Evolutionary conservation across 2,329 filamentous ascomycete genomes (phyloP).

Genomic region (Ceratocystis cubensis): DNA sequence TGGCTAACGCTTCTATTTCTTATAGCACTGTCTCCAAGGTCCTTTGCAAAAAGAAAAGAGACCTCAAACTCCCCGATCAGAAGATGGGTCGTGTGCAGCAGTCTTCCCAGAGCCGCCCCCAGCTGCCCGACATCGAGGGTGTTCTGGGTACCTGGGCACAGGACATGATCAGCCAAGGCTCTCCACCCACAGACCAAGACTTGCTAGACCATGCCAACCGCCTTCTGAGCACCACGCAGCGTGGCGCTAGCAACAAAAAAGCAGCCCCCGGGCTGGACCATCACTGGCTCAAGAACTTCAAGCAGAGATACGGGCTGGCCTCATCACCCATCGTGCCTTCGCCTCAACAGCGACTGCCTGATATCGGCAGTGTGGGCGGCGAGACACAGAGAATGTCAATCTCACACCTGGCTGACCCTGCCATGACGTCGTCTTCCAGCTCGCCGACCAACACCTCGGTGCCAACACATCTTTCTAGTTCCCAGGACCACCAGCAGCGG

Average conservation of each 20-base stretch:
- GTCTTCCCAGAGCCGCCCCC: slow-evolving; percentile 31
- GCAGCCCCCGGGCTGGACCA: slow-evolving; percentile 56
- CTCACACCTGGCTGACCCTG: slow-evolving; percentile 28
- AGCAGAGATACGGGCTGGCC: slow-evolving; percentile 64
- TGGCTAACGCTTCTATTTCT: slow-evolving; percentile 6
- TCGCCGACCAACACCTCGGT: slow-evolving; percentile 4
- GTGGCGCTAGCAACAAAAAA: slow-evolving; percentile 51
- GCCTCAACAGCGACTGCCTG: slow-evolving; percentile 23
- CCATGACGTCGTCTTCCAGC: slow-evolving; percentile 25
- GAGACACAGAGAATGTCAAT: slow-evolving; percentile 29
- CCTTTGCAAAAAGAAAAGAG: slow-evolving; percentile 85
- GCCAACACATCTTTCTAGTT: not conserved
- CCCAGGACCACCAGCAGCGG: not conserved
- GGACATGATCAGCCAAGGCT: slow-evolving; percentile 65
- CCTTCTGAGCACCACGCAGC: slow-evolving; percentile 59
- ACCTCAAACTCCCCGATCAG: slow-evolving; percentile 55
- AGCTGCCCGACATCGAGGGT: slow-evolving; percentile 81
- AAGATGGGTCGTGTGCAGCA: slow-evolving; percentile 47
- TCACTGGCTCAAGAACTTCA: slow-evolving; percentile 89
- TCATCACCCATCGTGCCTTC: slow-evolving; percentile 32
- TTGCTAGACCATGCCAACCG: slow-evolving; percentile 74
- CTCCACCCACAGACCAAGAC: slow-evolving; percentile 61
- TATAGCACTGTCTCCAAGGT: slow-evolving; percentile 96
- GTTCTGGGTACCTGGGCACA: slow-evolving; percentile 77
- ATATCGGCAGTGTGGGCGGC: slow-evolving; percentile 24